Evolutionary conservation across 2,329 filamentous ascomycete genomes (phyloP), one percentile per base, ranked within the genome.

Genomic region (Pyrenophora teres): DNA sequence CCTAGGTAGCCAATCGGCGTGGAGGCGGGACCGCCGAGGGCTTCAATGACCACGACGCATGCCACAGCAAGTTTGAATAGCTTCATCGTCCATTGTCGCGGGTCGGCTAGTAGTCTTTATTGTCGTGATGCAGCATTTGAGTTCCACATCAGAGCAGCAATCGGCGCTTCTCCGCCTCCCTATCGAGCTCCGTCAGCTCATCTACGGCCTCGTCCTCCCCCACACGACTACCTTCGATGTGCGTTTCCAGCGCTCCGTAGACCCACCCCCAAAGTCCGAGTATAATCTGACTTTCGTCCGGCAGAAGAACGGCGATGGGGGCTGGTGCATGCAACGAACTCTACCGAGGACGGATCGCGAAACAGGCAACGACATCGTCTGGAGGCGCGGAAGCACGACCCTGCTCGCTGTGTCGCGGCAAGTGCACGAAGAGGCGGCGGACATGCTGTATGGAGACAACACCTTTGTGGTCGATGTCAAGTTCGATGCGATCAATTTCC

Each of bases 381-480:
- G 78, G 79, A 64, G 66, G 13, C 70, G 75, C 36, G 78, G 77
- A 8, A 67, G 70, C 52, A 77, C 71, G 0, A 64, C 59, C 3
- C 53, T 81, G 3, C 64, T 81, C 2, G 65, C 63, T 4, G 72
- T 75, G 1, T 74, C 67, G 49, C 68, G 64, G 18, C 76, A 78
- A 43, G 54, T 81, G 3, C 74, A 79, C 50, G 70, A 76, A 23
- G 79, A 81, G 57, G 74, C 74, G 40, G 71, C 73, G 5, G 72
- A 75, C 18, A 59, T 78, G 48, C 56, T 81, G n/a, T 81, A 81
- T 49, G 76, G 77, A 10, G 60, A 69, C 23, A 79, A 75, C 49
- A 75, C 69, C 0, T 81, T 81, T 60, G 71, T 78, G 16, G 55
- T 81, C 2, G 74, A 78, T 54, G 65, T 80, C 10, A 71, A 70